Base-by-base conservation (phyloP, 805 yeast species). In the Grigorovia transvaalensis region DNA sequence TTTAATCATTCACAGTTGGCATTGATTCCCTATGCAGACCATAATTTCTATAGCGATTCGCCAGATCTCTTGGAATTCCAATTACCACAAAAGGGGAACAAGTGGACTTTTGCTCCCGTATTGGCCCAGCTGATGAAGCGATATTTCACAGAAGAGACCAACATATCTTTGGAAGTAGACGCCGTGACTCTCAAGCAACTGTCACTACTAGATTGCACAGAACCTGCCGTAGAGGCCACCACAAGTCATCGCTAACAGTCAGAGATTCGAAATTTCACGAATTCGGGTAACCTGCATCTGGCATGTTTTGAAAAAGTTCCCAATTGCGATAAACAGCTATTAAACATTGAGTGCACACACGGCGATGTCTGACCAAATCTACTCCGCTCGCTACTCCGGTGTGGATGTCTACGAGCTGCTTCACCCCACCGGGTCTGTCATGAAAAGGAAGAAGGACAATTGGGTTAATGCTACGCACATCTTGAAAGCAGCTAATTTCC, bases 401-500 rank as follows among this genome's bases (percentile, higher is more conserved):
- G 85, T 87, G 49, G 87, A 93, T 63, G 91, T 90, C 54, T 95
- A 85, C 71, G 86, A 90, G 71, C 74, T 82, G 57, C 69, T 78
- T 19, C 78, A 78, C 57, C 76, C 81, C 45, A 80, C 82, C 38
- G 81, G 84, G 19, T 85, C 90, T 18, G 81, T 85, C 13, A 85
- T 85, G 93, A 75, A 89, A 66, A 70, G 93, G 51, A 81, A 83
- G 57, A 71, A 74, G 41, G 93, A 85, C 63, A 83, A 84, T 51
- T 85, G 90, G 90, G 87, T 85, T 55, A 90, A 90, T 68, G 98
- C 98, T 11, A 90, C 98, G 23, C 98, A 91, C 65, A 88, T 90
- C 47, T 74, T 90, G 56, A 91, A 91, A 66, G 90, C 91, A 43
- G 96, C 97, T 47, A 84, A 87, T 65, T 88, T 89, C 66, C 95